These are phyloP conservation scores for Fusarium coffeatum DNA, from an alignment of 2,329 filamentous ascomycete genomes.

Conservation along the genomic window DNA sequence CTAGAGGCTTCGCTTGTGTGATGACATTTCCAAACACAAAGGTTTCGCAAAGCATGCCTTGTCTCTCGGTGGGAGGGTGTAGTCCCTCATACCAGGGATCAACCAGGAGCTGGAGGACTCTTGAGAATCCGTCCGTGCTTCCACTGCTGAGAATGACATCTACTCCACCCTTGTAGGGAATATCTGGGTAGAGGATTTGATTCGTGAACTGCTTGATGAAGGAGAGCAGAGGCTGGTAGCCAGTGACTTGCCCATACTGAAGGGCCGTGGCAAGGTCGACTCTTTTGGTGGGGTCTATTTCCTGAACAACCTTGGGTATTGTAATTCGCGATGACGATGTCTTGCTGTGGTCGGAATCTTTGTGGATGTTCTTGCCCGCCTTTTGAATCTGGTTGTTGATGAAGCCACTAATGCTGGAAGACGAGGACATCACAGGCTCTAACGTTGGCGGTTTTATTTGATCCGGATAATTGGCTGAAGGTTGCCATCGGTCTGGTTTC, in stretches of 20 bases:
- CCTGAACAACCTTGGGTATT: slow-evolving; percentile 75
- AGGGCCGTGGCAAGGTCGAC: slow-evolving; percentile 85
- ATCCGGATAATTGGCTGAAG: slow-evolving; percentile 70
- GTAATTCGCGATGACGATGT: slow-evolving; percentile 63
- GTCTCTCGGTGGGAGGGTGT: slow-evolving; percentile 74
- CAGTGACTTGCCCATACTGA: slow-evolving; percentile 86
- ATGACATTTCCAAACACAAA: slow-evolving; percentile 85
- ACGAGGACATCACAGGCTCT: neutral
- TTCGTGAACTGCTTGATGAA: slow-evolving; percentile 84
- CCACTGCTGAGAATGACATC: slow-evolving; percentile 85
- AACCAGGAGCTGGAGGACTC: slow-evolving; percentile 79
- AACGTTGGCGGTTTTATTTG: slow-evolving; percentile 32
- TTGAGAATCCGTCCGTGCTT: slow-evolving; percentile 86
- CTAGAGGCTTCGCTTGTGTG: slow-evolving; percentile 72
- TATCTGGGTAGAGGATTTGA: slow-evolving; percentile 81
- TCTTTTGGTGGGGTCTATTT: slow-evolving; percentile 70
- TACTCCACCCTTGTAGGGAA: slow-evolving; percentile 80
- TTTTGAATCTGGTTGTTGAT: neutral
- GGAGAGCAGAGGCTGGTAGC: slow-evolving; percentile 80
- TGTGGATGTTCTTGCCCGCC: neutral
- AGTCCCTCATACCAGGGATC: slow-evolving; percentile 79
- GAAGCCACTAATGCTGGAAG: neutral
- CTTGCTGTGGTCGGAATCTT: slow-evolving; percentile 52
- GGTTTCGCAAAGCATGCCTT: slow-evolving; percentile 82
- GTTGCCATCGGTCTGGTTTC: slow-evolving; percentile 80